phyloP scores from a whole-genome alignment of 1,139 yeast species.

The Arxiozyma bovina region DNA sequence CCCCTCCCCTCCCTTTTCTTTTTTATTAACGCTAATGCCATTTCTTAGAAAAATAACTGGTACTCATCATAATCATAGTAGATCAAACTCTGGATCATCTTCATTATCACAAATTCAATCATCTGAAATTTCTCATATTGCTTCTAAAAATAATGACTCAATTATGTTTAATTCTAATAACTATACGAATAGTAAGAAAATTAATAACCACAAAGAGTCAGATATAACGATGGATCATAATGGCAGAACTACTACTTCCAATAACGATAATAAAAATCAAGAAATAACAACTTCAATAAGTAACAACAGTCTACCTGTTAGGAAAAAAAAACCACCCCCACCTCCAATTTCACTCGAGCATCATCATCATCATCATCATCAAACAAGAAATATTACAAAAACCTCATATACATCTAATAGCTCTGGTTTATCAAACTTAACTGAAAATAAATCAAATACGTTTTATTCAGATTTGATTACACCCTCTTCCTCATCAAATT shows the following conservation, averaged over 20 bases:
- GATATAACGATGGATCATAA: background rate
- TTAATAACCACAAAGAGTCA: background rate
- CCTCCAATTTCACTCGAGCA: background rate
- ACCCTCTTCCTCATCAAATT: background rate
- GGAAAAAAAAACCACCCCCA: background rate
- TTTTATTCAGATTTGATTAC: background rate
- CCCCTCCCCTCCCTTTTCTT: too few relatives aligned
- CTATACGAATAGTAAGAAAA: background rate
- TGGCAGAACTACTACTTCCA: too few relatives aligned
- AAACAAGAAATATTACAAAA: background rate
- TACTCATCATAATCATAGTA: slow-evolving; percentile 18
- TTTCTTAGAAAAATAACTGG: slow-evolving; percentile 23
- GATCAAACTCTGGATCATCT: slow-evolving; percentile 23
- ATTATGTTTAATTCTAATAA: background rate
- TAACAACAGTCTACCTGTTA: background rate
- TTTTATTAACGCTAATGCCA: slow-evolving; percentile 14
- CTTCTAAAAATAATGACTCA: background rate
- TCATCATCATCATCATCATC: background rate
- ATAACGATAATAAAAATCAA: background rate
- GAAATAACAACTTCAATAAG: background rate
- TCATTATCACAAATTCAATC: background rate
- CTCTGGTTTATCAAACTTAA: background rate
- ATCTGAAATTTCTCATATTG: background rate
- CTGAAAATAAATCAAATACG: background rate
- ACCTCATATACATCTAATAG: background rate